phyloP scores from a whole-genome alignment of 495 filamentous ascomycete species.

The Trichoderma orchidacearum region DNA sequence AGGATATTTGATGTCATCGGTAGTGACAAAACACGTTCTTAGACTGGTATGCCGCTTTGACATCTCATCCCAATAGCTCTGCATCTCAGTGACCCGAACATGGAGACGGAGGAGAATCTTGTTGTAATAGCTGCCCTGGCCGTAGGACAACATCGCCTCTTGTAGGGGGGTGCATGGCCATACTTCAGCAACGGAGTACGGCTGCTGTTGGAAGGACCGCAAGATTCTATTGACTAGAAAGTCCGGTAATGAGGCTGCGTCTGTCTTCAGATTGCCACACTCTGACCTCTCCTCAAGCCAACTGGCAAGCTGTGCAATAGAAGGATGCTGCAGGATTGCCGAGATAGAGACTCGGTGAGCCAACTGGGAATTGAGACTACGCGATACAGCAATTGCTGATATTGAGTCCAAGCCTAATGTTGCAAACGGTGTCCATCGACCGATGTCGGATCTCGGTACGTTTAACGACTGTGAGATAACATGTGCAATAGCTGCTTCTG shows the following conservation, averaged over 20 bases:
- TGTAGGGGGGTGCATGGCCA: slow-evolving; percentile 73
- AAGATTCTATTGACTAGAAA: slow-evolving; percentile 18
- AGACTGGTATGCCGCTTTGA: slow-evolving; percentile 47
- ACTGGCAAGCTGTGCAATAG: slow-evolving; percentile 38
- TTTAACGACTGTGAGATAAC: slow-evolving; percentile 27
- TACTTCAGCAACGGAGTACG: slow-evolving; percentile 33
- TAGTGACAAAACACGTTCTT: slow-evolving; percentile 47
- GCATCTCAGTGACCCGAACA: slow-evolving; percentile 10
- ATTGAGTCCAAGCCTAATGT: slow-evolving; percentile 65
- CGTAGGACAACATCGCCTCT: slow-evolving; percentile 60
- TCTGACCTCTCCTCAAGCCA: neutral
- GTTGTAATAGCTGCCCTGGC: slow-evolving; percentile 25
- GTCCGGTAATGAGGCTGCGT: slow-evolving; percentile 20
- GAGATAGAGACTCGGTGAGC: slow-evolving; percentile 41
- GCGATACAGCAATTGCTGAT: slow-evolving; percentile 57
- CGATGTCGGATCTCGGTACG: slow-evolving; percentile 32
- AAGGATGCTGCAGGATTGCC: slow-evolving; percentile 46
- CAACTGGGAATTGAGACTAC: slow-evolving; percentile 26
- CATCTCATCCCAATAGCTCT: slow-evolving; percentile 34
- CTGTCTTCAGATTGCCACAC: neutral
- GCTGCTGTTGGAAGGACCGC: slow-evolving; percentile 15
- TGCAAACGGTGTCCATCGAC: slow-evolving; percentile 35
- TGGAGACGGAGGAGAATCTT: slow-evolving; percentile 25
- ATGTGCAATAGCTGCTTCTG: slow-evolving; percentile 35
- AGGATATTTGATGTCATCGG: slow-evolving; percentile 31